phyloP scores from a whole-genome alignment of 495 filamentous ascomycete genomes.

The Chlorociboria aeruginascens region DNA sequence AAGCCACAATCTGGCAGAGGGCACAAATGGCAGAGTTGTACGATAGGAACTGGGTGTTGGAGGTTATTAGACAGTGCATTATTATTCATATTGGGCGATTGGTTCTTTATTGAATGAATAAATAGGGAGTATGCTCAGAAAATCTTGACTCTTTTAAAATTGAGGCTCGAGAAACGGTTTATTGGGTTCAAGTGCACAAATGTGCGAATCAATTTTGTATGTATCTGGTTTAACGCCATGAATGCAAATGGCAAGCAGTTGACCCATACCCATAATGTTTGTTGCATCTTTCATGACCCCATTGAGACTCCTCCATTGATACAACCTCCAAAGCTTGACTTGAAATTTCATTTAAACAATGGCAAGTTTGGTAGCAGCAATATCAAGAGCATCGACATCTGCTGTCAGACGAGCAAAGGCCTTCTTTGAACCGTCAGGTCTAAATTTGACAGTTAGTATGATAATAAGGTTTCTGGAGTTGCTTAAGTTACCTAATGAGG shows the following conservation, averaged over 20 bases:
- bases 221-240: slow-evolving; percentile 21
- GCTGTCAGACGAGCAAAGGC: slow-evolving; percentile 88
- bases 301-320: slow-evolving; percentile 13
- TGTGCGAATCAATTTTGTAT: slow-evolving; percentile 15
- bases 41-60: too few species aligned
- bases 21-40: too few species aligned
- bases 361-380: slow-evolving; percentile 95
- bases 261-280: slow-evolving; percentile 9
- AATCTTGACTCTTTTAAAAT: neutral
- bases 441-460: slow-evolving; percentile 23
- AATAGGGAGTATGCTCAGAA: neutral
- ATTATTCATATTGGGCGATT: too few species aligned
- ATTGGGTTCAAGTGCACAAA: too few species aligned
- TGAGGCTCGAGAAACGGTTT: slow-evolving; percentile 9
- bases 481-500: slow-evolving; percentile 66
- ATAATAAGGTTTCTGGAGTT: neutral
- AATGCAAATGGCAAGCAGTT: slow-evolving; percentile 16
- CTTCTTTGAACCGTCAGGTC: slow-evolving; percentile 97
- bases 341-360: slow-evolving; percentile 64
- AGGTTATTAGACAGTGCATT: too few species aligned
- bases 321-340: slow-evolving; percentile 10
- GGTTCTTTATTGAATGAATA: too few species aligned
- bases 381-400: slow-evolving; percentile 97
- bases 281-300: slow-evolving; percentile 10
- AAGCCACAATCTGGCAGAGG: too few species aligned